Evolutionary conservation across 1,284 basidiomycete genomes (phyloP), one percentile per base, ranked within the genome.

Genomic region (Cutaneotrichosporon dermatis): DNA sequence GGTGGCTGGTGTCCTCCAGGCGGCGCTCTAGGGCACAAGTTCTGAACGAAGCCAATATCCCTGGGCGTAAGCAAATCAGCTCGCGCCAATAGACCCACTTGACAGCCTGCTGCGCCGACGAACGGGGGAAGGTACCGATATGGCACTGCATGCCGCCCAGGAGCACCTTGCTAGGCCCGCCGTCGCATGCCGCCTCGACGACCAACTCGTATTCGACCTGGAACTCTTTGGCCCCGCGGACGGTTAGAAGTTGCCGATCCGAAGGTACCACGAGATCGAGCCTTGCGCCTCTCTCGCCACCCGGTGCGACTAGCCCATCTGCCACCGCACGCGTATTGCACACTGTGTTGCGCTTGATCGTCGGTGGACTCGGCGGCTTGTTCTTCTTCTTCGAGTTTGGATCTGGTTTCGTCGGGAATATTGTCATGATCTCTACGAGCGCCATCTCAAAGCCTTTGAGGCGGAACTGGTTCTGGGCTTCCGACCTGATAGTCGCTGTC

Each of bases 401-500:
- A 83, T 65, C 57, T 1, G 60, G 57, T 1, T 64, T 63, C 0
- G 68, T 63, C 0, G 76, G 75, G 16, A 72, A 72, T 5, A 67
- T 59, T 4, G 76, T 77, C 36, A 86, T 86, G 1, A 86, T 83
- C 74, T 94, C 91, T 63, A 84, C 84, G 42, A 94, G 79, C 3
- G 83, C 82, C 66, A 90, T 84, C 70, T 92, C 89, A 69, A 90
- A 92, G 1, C 87, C 86, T 51, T 88, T 86, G 8, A 93, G 36
- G 83, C 85, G 83, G 68, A 91, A 88, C 50, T 70, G 66, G 16
- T 65, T 60, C 16, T 65, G 64, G 16, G 73, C 76, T 54, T 68
- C 64, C 7, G 92, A 80, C 57, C 68, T 65, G 15, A 92, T 80
- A 3, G 83, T 84, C 0, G 88, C 88, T 45, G 81, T 81, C 56